Conservation (phyloP, 1,139 yeast genomes). For the Saccharomycopsis hybrid region DNA sequence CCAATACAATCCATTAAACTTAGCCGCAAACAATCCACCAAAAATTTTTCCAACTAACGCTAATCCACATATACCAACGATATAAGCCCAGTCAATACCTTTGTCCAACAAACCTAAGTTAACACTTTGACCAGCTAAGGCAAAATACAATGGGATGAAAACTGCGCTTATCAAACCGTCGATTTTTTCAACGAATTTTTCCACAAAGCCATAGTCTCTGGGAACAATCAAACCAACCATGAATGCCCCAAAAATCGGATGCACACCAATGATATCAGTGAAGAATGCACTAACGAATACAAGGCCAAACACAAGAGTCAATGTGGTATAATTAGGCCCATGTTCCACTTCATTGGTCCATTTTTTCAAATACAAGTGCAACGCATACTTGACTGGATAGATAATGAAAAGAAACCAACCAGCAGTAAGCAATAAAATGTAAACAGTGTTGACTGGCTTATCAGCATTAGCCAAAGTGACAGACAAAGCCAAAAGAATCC, state of each 20-base stretch:
- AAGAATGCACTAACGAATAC: slow-evolving; percentile 66
- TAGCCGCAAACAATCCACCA: slow-evolving; percentile 64
- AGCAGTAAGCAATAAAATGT: slow-evolving; percentile 54
- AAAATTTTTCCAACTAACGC: slow-evolving; percentile 61
- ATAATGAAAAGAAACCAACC: slow-evolving; percentile 62
- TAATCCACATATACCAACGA: slow-evolving; percentile 54
- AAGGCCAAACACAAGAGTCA: slow-evolving; percentile 47
- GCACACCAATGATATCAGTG: slow-evolving; percentile 77
- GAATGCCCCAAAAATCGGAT: slow-evolving; percentile 78
- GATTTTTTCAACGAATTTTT: slow-evolving; percentile 61
- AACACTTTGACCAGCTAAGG: slow-evolving; percentile 67
- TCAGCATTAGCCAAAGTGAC: slow-evolving; percentile 70
- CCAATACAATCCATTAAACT: slow-evolving; percentile 54
- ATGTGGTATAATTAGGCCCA: slow-evolving; percentile 61
- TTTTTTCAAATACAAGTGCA: slow-evolving; percentile 38
- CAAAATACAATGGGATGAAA: slow-evolving; percentile 71
- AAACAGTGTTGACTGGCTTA: slow-evolving; percentile 61
- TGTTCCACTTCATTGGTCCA: slow-evolving; percentile 45
- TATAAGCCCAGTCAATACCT: slow-evolving; percentile 74
- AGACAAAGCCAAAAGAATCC: slow-evolving; percentile 70
- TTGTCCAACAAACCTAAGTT: slow-evolving; percentile 54
- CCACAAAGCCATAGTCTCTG: slow-evolving; percentile 65
- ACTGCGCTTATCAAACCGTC: slow-evolving; percentile 70
- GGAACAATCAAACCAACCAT: slow-evolving; percentile 74
- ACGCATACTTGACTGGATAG: slow-evolving; percentile 47